A percentile compares a stretch with the other conserved stretches of the same genome.
phyloP scores from a whole-genome alignment of 2,329 filamentous ascomycete species.

The Hypoxylon sp. region DNA sequence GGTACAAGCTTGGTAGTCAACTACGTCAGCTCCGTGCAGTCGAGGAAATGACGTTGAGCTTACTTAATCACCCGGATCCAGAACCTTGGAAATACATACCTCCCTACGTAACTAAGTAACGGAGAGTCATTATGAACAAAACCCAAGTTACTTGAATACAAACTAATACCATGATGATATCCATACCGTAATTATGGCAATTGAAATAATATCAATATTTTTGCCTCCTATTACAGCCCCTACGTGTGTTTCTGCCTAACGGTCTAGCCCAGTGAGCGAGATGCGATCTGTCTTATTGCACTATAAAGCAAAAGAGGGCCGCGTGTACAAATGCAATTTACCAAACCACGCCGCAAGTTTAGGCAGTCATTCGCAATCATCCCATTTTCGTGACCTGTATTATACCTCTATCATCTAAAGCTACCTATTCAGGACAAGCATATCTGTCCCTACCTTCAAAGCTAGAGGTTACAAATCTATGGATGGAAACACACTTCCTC shows the following conservation, averaged over 20 bases:
- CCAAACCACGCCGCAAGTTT: slow-evolving; percentile 12
- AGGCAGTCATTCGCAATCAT: slow-evolving; percentile 13
- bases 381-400: slow-evolving; percentile 9
- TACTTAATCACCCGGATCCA: slow-evolving; percentile 2
- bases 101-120: slow-evolving; percentile 5
- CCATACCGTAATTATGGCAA: neutral
- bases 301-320: slow-evolving; percentile 18
- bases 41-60: slow-evolving; percentile 40
- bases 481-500: neutral
- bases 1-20: slow-evolving; percentile 39
- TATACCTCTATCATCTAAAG: slow-evolving; percentile 4
- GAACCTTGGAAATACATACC: slow-evolving; percentile 5
- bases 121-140: neutral
- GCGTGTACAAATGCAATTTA: slow-evolving; percentile 28
- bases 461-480: neutral
- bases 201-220: neutral
- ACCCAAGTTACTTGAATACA: neutral
- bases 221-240: neutral
- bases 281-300: slow-evolving; percentile 35
- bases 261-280: slow-evolving; percentile 1
- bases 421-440: slow-evolving; percentile 1
- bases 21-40: slow-evolving; percentile 40
- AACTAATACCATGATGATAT: neutral
- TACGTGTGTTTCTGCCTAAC: slow-evolving; percentile 13
- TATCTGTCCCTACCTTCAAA: slow-evolving; percentile 10